Evolutionary conservation across 2,329 filamentous ascomycete species (phyloP).

Genomic region (Pseudogymnoascus sp.): DNA sequence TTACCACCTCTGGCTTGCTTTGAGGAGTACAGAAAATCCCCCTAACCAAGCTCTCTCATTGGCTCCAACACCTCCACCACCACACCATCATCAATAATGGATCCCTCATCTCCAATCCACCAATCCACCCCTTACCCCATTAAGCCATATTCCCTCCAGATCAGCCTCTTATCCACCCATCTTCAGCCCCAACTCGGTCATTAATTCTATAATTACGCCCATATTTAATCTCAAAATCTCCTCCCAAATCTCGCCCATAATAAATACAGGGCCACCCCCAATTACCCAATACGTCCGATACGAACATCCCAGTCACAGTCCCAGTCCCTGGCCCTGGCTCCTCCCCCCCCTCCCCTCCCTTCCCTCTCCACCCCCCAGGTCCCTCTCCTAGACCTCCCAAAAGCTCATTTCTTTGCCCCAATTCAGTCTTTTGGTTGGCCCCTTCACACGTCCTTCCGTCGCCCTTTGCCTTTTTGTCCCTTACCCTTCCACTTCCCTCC

Average conservation of each 20-base stretch:
- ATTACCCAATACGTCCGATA: background rate
- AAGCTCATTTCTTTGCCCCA: background rate
- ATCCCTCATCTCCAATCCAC: background rate
- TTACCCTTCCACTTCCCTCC: conserved; percentile 5
- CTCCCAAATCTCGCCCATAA: background rate
- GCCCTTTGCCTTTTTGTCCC: background rate
- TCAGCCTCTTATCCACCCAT: background rate
- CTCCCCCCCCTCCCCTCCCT: background rate
- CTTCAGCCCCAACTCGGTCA: background rate
- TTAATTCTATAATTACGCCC: background rate
- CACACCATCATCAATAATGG: background rate
- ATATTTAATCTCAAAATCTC: background rate
- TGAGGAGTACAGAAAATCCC: too few species aligned
- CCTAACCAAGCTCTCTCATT: background rate
- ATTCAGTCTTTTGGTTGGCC: background rate
- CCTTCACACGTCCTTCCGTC: background rate
- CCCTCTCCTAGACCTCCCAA: background rate
- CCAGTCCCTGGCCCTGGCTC: too few species aligned
- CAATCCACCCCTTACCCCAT: background rate
- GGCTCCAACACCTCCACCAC: background rate
- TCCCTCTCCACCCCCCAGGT: background rate
- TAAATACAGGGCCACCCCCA: background rate
- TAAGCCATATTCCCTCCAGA: background rate
- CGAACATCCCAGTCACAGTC: background rate
- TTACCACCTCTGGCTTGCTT: too few species aligned